These are phyloP conservation scores for Pterocarpus macrocarpus DNA, from an alignment of 306 rosid species.

Conservation along the genomic window DNA sequence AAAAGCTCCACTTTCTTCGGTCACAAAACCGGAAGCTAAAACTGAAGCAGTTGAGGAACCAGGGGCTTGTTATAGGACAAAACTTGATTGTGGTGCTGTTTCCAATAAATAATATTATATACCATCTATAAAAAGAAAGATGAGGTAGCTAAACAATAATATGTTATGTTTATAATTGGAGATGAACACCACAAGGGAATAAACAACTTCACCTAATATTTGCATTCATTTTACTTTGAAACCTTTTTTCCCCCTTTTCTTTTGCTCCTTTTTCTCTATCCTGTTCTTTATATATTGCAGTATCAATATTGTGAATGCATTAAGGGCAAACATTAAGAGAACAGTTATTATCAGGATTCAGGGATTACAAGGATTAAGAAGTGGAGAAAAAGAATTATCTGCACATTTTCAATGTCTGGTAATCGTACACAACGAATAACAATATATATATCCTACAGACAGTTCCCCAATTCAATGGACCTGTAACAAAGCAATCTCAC, in stretches of 20 bases:
- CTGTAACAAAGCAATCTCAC: slow-evolving; percentile 77
- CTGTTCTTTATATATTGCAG: background rate
- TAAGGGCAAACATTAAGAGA: background rate
- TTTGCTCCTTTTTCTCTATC: background rate
- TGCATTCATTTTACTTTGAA: background rate
- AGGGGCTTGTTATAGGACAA: too few relatives aligned
- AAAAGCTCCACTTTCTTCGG: too few relatives aligned
- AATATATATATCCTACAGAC: slow-evolving; percentile 67
- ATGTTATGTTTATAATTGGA: too few relatives aligned
- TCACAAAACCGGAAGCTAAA: too few relatives aligned
- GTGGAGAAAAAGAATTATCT: slow-evolving; percentile 70
- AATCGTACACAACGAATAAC: slow-evolving; percentile 79
- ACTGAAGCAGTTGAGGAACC: too few relatives aligned
- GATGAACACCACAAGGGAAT: too few relatives aligned
- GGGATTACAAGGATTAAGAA: slow-evolving; percentile 11
- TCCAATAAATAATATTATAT: too few relatives aligned
- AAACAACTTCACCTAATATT: background rate
- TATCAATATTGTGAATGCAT: slow-evolving; percentile 1
- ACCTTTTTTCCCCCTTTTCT: background rate
- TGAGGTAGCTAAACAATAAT: too few relatives aligned
- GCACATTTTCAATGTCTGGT: slow-evolving; percentile 82
- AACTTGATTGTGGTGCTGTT: too few relatives aligned
- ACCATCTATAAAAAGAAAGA: too few relatives aligned
- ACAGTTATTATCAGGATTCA: background rate
- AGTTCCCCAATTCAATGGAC: slow-evolving; percentile 72